Evolutionary conservation across 768 basidiomycete genomes (phyloP).

Genomic region (Coprinellus micaceus): DNA sequence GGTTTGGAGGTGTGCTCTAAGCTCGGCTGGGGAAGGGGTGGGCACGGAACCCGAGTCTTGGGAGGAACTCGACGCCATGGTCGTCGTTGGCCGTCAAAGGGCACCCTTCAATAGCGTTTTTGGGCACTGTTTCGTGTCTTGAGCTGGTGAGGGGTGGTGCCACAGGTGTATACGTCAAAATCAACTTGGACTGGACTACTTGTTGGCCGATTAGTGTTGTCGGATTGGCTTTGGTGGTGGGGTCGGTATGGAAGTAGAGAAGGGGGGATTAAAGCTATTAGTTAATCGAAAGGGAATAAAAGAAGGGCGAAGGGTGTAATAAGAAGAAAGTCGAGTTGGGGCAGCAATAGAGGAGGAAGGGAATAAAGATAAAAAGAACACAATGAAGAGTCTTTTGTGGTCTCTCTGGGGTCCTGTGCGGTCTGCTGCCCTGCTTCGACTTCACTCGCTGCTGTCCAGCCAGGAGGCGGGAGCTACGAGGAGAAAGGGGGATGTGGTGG

Average conservation of each 20-base stretch:
- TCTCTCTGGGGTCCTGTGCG: not conserved
- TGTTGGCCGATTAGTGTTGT: not conserved
- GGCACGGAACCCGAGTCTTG: not conserved
- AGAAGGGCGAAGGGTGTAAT: not conserved
- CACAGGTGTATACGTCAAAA: not conserved
- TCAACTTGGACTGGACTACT: not conserved
- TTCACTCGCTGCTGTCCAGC: not conserved
- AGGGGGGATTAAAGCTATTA: not conserved
- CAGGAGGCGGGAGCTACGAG: not conserved
- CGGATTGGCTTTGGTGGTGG: not conserved
- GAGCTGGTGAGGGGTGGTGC: constrained; percentile 1
- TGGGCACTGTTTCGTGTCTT: not conserved
- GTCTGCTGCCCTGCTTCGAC: not conserved
- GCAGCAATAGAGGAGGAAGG: not conserved
- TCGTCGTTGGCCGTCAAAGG: not conserved
- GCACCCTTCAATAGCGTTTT: not conserved
- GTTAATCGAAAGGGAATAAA: not conserved
- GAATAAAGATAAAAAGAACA: not conserved
- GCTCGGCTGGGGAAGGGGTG: constrained; percentile 45
- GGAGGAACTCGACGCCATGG: not conserved
- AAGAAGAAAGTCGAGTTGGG: not conserved
- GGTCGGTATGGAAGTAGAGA: not conserved
- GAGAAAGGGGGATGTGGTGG: not conserved
- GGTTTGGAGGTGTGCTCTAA: constrained; percentile 58
- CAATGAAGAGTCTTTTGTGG: not conserved